Conservation (phyloP, 1,139 yeast genomes). For the Saccharomyces hybrid region DNA sequence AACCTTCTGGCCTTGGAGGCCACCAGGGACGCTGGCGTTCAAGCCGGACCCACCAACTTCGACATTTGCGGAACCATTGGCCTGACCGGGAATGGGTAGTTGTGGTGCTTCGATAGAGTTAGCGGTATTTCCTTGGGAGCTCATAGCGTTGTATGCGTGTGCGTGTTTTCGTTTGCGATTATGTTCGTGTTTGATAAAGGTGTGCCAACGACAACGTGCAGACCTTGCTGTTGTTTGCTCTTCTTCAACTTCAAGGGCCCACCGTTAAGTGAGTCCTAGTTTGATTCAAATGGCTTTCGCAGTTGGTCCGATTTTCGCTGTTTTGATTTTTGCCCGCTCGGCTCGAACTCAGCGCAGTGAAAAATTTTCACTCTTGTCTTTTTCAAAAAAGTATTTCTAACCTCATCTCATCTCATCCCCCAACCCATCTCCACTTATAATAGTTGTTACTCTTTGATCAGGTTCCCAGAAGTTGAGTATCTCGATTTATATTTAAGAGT, state of each 20-base stretch:
- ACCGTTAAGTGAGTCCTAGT: not conserved
- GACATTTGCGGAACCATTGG: conserved; percentile 11
- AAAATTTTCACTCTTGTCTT: conserved; percentile 9
- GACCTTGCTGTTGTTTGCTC: not conserved
- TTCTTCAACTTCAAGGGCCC: not conserved
- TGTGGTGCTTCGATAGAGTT: conserved; percentile 49
- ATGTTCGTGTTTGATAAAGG: not conserved
- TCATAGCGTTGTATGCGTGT: conserved; percentile 1
- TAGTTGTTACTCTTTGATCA: not conserved
- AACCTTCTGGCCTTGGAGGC: conserved; percentile 34
- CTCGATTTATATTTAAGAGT: not conserved
- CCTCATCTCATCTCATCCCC: conserved; percentile 19
- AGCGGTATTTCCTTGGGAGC: not conserved
- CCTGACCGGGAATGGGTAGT: conserved; percentile 48
- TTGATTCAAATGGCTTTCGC: not conserved
- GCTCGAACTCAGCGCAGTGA: conserved; percentile 5
- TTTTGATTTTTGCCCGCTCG: conserved; percentile 1
- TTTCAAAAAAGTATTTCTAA: conserved; percentile 6
- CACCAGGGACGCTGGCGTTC: conserved; percentile 26
- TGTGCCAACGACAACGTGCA: not conserved
- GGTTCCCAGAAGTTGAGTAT: not conserved
- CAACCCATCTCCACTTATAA: conserved; percentile 5
- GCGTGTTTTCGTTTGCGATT: not conserved
- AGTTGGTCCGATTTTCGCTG: not conserved
- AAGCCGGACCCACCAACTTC: not conserved